Percentiles rank a stretch among this genome's conserved stretches.
These are phyloP conservation scores for Phytopythium cucurbitacearum DNA, from an alignment of 352 stramenopile species.

Conservation along the genomic window DNA sequence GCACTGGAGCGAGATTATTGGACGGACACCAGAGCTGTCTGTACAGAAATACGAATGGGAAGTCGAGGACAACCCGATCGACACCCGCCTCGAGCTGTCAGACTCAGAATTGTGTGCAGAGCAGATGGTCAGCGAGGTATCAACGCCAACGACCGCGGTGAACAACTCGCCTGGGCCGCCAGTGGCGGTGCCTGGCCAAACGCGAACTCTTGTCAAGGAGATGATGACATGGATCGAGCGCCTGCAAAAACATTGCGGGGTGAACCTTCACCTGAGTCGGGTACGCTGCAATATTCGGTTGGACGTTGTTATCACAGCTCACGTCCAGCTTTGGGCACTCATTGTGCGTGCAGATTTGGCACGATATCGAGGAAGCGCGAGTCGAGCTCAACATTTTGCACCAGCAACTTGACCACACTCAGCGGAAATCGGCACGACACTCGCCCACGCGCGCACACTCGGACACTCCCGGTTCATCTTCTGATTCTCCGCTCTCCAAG, in stretches of 20 bases:
- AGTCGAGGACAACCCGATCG: constrained; percentile 8
- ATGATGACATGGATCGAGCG: constrained; percentile 79
- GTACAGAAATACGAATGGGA: constrained; percentile 55
- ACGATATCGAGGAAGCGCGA: constrained; percentile 71
- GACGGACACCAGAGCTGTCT: constrained; percentile 55
- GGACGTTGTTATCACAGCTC: background rate
- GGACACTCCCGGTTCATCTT: constrained; percentile 6
- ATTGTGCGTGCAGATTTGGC: constrained; percentile 47
- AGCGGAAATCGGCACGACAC: constrained; percentile 22
- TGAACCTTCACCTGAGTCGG: constrained; percentile 71
- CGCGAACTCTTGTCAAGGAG: constrained; percentile 56
- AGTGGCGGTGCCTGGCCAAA: constrained; percentile 8
- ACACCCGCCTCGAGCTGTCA: background rate
- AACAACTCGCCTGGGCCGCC: background rate
- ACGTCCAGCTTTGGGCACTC: background rate
- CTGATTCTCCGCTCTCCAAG: constrained; percentile 16
- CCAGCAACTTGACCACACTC: constrained; percentile 46
- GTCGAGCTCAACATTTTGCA: constrained; percentile 75
- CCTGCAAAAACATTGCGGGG: constrained; percentile 73
- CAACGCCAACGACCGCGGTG: constrained; percentile 3
- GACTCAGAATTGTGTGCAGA: too few relatives aligned
- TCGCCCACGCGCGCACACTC: constrained; percentile 7
- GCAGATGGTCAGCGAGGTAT: too few relatives aligned
- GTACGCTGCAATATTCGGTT: constrained; percentile 17
- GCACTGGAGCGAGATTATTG: constrained; percentile 55